Evolutionary conservation across 352 stramenopile genomes (phyloP).

Genomic region (Phytophthora hibernalis): DNA sequence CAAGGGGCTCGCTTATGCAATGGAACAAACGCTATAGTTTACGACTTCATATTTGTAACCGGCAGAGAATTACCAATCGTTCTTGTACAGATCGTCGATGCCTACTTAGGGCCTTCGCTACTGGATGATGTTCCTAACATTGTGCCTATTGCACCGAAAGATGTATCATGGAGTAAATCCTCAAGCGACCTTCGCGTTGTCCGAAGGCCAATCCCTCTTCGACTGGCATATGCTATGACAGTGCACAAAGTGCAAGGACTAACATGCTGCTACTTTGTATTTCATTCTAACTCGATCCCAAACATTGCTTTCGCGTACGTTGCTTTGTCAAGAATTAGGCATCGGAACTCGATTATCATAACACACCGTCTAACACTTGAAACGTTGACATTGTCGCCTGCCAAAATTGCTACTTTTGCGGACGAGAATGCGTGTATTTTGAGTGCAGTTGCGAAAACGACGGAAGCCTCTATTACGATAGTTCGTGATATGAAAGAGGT

Average conservation of each 20-base stretch:
- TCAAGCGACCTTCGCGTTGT: slow-evolving; percentile 3
- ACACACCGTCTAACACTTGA: neutral
- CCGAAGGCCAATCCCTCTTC: neutral
- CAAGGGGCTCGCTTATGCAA: neutral
- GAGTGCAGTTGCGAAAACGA: neutral
- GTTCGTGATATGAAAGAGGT: neutral
- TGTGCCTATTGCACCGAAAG: neutral
- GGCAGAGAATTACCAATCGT: neutral
- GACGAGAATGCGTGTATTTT: neutral
- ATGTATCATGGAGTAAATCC: neutral
- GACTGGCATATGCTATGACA: slow-evolving; percentile 3
- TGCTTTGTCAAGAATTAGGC: neutral
- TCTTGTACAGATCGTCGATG: neutral
- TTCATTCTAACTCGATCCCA: slow-evolving; percentile 1
- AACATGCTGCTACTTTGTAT: neutral
- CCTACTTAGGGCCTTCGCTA: neutral
- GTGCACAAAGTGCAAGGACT: slow-evolving; percentile 6
- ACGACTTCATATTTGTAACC: neutral
- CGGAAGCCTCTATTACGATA: neutral
- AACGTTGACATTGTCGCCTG: neutral
- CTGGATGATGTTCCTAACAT: neutral
- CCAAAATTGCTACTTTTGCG: neutral
- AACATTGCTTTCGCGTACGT: slow-evolving; percentile 3
- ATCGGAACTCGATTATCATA: neutral
- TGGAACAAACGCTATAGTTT: neutral